A percentile compares a stretch with the other conserved stretches of the same genome.
These are phyloP conservation scores for Phytophthora vignae DNA, from an alignment of 352 stramenopile species.

Conservation along the genomic window DNA sequence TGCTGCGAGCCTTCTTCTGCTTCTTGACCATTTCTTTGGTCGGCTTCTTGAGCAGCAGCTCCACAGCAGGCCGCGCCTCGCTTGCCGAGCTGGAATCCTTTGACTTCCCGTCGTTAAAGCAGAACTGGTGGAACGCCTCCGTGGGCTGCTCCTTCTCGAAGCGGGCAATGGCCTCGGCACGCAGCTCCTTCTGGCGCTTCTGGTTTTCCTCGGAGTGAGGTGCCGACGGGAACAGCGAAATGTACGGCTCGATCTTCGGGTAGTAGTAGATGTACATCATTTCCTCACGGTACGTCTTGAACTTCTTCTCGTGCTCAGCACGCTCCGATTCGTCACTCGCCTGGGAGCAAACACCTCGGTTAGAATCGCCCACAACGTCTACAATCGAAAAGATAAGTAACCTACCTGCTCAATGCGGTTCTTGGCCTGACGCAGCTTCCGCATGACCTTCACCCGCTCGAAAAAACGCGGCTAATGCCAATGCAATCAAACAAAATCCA, in stretches of 20 bases:
- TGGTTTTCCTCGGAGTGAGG: conserved; percentile 61
- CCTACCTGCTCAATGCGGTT: conserved; percentile 55
- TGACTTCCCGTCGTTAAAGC: conserved; percentile 62
- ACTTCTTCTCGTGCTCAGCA: conserved; percentile 43
- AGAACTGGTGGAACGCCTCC: conserved; percentile 81
- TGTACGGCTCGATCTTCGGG: conserved; percentile 72
- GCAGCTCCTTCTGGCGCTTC: conserved; percentile 58
- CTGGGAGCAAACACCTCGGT: conserved; percentile 24
- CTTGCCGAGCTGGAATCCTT: conserved; percentile 21
- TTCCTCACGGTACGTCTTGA: conserved; percentile 60
- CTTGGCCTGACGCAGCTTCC: conserved; percentile 75
- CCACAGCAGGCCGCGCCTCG: conserved; percentile 38
- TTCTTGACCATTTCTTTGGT: conserved; percentile 77
- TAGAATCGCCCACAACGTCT: background rate
- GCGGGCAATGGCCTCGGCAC: conserved; percentile 47
- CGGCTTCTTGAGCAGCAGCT: conserved; percentile 71
- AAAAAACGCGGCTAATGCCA: conserved; percentile 73
- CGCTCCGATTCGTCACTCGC: conserved; percentile 52
- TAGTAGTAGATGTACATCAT: conserved; percentile 90
- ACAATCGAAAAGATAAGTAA: background rate
- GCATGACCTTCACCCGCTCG: conserved; percentile 86
- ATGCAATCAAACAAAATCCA: conserved; percentile 7
- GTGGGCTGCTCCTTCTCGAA: conserved; percentile 67
- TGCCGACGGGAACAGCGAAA: conserved; percentile 71
- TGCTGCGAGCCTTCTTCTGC: conserved; percentile 67